A percentile compares a stretch with the other conserved stretches of the same genome.
Evolutionary conservation across 495 filamentous ascomycete genomes (phyloP).

Genomic region (Cercophora scortea): DNA sequence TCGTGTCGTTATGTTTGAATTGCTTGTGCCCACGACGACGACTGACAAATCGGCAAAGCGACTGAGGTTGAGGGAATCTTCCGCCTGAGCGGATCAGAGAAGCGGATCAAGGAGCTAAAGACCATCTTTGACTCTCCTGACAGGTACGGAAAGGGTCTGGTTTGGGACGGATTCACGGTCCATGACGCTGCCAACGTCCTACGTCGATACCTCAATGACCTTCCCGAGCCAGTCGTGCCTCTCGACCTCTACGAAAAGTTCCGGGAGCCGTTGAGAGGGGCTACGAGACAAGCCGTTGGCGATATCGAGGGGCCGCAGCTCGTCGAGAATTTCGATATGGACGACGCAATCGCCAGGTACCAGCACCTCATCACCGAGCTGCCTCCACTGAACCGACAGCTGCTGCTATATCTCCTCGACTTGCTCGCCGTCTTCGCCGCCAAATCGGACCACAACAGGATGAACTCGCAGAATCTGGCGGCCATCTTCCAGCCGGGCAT

Average conservation of each 20-base stretch:
- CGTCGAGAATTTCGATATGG: conserved; percentile 64
- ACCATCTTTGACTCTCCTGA: conserved; percentile 89
- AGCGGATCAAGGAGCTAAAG: conserved; percentile 94
- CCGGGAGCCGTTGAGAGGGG: conserved; percentile 71
- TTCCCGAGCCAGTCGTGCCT: conserved; percentile 94
- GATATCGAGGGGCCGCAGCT: conserved; percentile 47
- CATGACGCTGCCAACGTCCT: conserved; percentile 98
- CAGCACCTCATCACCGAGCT: conserved; percentile 88
- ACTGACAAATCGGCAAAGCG: conserved; percentile 44
- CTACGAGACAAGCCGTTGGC: conserved; percentile 65
- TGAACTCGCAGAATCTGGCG: conserved; percentile 91
- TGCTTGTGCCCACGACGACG: not conserved
- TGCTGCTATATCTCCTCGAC: conserved; percentile 94
- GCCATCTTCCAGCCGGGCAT: conserved; percentile 98
- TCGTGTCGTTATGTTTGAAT: conserved; percentile 16
- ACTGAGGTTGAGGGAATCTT: conserved; percentile 97
- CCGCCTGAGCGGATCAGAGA: conserved; percentile 90
- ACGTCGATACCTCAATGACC: conserved; percentile 86
- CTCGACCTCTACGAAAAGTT: conserved; percentile 89
- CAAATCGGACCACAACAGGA: conserved; percentile 92
- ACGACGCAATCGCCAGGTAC: conserved; percentile 71
- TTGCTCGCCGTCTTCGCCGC: conserved; percentile 97
- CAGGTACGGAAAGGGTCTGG: conserved; percentile 89
- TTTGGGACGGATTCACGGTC: conserved; percentile 97
- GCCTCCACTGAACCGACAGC: conserved; percentile 86